These are phyloP conservation scores for Penicillium atrosanguineum DNA, from an alignment of 495 filamentous ascomycete genomes.

Conservation along the genomic window DNA sequence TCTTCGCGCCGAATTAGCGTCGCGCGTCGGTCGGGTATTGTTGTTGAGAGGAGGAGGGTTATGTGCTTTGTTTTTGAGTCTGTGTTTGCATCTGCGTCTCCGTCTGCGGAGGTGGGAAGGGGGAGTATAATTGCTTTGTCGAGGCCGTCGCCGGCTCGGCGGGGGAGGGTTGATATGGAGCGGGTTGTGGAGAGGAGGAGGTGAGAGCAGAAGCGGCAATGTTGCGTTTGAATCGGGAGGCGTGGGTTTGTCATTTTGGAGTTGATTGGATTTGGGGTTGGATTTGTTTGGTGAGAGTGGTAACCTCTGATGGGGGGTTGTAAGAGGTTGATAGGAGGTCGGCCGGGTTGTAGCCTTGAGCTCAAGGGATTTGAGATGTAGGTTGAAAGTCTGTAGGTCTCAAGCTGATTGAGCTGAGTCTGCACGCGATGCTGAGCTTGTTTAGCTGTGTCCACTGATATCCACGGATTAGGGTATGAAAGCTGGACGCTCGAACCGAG, in stretches of 20 bases:
- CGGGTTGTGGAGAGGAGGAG: slow-evolving; percentile 68
- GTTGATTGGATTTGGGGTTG: background rate
- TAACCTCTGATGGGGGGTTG: no score
- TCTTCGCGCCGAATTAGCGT: slow-evolving; percentile 60
- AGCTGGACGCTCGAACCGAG: no score
- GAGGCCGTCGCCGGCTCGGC: slow-evolving; percentile 34
- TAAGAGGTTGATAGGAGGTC: background rate
- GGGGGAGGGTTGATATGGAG: slow-evolving; percentile 50
- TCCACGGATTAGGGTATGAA: no score
- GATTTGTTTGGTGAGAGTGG: background rate
- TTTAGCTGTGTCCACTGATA: no score
- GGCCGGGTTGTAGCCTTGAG: background rate
- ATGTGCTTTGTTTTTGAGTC: slow-evolving; percentile 29
- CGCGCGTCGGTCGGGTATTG: slow-evolving; percentile 44
- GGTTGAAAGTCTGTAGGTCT: background rate
- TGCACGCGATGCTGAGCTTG: background rate
- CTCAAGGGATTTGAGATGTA: no score
- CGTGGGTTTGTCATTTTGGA: slow-evolving; percentile 9
- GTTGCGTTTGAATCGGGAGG: slow-evolving; percentile 59
- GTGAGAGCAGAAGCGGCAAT: slow-evolving; percentile 70
- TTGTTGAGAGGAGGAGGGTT: slow-evolving; percentile 50
- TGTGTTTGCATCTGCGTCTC: background rate
- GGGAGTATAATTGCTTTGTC: slow-evolving; percentile 33
- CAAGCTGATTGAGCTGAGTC: background rate
- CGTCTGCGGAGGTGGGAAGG: background rate